These are phyloP conservation scores for Mycena floridula DNA, from an alignment of 768 basidiomycete genomes.

Conservation along the genomic window DNA sequence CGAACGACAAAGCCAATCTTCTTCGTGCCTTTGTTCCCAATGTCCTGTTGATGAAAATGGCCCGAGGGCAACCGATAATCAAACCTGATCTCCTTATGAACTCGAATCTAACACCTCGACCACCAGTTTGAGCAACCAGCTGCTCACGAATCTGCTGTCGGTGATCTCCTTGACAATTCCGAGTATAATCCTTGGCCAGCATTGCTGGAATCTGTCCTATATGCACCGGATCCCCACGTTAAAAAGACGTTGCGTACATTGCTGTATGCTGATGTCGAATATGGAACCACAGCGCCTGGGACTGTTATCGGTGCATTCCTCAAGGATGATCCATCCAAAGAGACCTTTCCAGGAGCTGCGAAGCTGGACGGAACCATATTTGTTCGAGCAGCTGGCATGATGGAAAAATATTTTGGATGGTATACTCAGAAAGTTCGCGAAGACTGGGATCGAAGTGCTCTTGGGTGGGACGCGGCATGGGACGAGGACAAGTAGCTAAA, in stretches of 20 bases:
- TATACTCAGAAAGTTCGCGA: conserved; percentile 40
- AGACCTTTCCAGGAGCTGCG: conserved; percentile 38
- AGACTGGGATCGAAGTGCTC: conserved; percentile 49
- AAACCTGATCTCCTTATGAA: conserved; percentile 40
- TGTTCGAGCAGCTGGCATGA: conserved; percentile 47
- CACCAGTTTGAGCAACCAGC: conserved; percentile 18
- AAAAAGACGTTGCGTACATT: conserved; percentile 45
- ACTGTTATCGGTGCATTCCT: conserved; percentile 36
- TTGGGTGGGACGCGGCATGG: conserved; percentile 63
- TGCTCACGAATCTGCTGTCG: conserved; percentile 19
- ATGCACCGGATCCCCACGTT: conserved; percentile 48
- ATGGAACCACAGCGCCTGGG: conserved; percentile 35
- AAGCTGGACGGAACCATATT: conserved; percentile 52
- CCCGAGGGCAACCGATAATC: conserved; percentile 52
- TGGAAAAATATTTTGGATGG: conserved; percentile 55
- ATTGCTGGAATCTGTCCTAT: conserved; percentile 36
- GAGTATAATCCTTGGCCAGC: conserved; percentile 48
- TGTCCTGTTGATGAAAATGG: conserved; percentile 26
- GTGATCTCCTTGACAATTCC: conserved; percentile 27
- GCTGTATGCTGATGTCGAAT: conserved; percentile 39
- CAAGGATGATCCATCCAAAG: conserved; percentile 22
- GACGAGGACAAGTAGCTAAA: conserved; percentile 25
- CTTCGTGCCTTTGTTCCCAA: conserved; percentile 36
- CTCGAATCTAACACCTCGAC: conserved; percentile 34
- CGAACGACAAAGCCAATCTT: conserved; percentile 35